Percentiles rank a stretch among this genome's conserved stretches.
These are phyloP conservation scores for Torrubiella hemipterigena DNA, from an alignment of 2,329 filamentous ascomycete species.

Conservation along the genomic window DNA sequence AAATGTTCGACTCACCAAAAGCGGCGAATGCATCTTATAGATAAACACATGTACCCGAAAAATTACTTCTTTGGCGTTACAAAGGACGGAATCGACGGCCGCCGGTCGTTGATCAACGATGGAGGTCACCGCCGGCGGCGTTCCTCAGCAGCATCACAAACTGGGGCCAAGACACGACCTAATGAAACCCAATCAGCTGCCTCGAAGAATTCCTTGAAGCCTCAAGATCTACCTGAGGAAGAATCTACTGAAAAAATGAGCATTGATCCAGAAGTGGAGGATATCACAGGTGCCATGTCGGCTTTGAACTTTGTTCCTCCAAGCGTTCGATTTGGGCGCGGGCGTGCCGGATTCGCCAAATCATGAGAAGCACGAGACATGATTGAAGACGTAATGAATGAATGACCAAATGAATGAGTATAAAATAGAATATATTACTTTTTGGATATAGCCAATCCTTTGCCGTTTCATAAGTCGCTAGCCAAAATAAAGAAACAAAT, in stretches of 20 bases:
- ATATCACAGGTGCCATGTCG: conserved; percentile 56
- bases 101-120: conserved; percentile 65
- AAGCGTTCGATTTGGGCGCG: conserved; percentile 53
- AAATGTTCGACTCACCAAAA: conserved; percentile 77
- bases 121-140: conserved; percentile 33
- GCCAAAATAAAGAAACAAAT: background rate
- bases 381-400: conserved; percentile 16
- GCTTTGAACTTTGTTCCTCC: conserved; percentile 58
- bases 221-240: conserved; percentile 8
- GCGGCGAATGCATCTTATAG: conserved; percentile 75
- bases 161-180: conserved; percentile 19
- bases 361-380: conserved; percentile 17
- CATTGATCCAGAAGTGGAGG: conserved; percentile 45
- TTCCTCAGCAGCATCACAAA: conserved; percentile 27
- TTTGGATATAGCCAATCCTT: background rate
- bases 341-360: conserved; percentile 40
- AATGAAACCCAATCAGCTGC: conserved; percentile 15
- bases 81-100: conserved; percentile 78
- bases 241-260: no score
- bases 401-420: conserved; percentile 17
- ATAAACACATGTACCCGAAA: conserved; percentile 85
- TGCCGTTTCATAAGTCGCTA: background rate
- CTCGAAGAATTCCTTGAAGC: conserved; percentile 2
- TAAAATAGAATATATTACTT: conserved; percentile 1
- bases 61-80: conserved; percentile 84